Percentiles rank a stretch among this genome's conserved stretches.
Evolutionary conservation across 441 rosid species (phyloP).

Genomic region (Syzygium malaccense): DNA sequence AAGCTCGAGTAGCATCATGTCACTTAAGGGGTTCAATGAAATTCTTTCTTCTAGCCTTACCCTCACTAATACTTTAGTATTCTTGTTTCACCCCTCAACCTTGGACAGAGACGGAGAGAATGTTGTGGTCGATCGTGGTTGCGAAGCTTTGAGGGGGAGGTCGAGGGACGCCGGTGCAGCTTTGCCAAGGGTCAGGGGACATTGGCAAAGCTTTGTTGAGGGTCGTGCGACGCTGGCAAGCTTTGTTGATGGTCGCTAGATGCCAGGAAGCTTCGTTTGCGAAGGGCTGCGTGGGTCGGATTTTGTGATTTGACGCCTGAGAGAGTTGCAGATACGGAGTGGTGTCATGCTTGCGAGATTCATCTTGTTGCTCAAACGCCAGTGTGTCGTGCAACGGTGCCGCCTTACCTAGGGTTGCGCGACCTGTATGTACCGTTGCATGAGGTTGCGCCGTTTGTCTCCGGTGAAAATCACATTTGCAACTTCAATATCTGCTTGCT

Average conservation of each 20-base stretch:
- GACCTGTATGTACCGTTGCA: neutral
- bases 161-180: too few species aligned
- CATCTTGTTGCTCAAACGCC: neutral
- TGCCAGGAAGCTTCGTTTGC: neutral
- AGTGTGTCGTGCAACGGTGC: neutral
- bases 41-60: neutral
- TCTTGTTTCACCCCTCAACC: neutral
- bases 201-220: neutral
- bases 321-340: neutral
- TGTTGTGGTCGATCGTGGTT: neutral
- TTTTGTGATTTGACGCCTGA: neutral
- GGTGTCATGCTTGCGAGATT: neutral
- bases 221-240: neutral
- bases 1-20: neutral
- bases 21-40: neutral
- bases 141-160: neutral
- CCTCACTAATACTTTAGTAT: neutral
- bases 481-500: neutral
- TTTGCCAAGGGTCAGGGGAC: neutral
- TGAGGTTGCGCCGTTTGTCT: neutral
- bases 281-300: neutral
- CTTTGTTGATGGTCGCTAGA: neutral
- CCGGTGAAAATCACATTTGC: neutral
- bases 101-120: neutral
- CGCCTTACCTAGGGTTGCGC: neutral